Percentiles rank a stretch among this genome's conserved stretches.
phyloP scores from a whole-genome alignment of 495 filamentous ascomycete genomes.

The Hypoxylon cercidicola region DNA sequence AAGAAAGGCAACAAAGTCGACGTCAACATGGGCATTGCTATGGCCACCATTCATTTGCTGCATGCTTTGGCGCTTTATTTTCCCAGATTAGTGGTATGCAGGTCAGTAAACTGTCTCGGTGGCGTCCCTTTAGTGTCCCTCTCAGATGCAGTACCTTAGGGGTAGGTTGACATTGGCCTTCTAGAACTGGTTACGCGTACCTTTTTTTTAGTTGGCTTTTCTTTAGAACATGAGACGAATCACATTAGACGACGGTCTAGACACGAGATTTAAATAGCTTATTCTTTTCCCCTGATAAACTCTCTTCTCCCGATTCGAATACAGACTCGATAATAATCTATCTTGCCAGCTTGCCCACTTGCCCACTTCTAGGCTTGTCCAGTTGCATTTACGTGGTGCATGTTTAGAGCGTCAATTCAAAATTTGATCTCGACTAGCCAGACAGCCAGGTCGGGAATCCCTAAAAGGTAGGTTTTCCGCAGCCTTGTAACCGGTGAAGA shows the following conservation, averaged over 20 bases:
- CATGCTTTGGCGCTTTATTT: constrained; percentile 15
- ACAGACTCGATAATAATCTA: constrained; percentile 5
- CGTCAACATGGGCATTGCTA: constrained; percentile 29
- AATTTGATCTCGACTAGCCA: constrained; percentile 26
- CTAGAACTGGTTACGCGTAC: constrained; percentile 35
- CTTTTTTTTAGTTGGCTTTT: constrained; percentile 23
- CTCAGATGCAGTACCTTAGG: constrained; percentile 16
- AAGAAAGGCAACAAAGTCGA: constrained; percentile 13
- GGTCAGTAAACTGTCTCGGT: constrained; percentile 9
- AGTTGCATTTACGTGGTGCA: neutral
- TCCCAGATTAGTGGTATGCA: constrained; percentile 19
- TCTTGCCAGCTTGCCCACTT: neutral
- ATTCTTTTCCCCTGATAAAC: constrained; percentile 11
- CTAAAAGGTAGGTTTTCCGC: constrained; percentile 28
- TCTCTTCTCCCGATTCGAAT: constrained; percentile 13
- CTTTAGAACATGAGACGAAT: constrained; percentile 24
- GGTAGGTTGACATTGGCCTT: constrained; percentile 19
- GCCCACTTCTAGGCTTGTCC: neutral
- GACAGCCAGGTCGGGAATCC: constrained; percentile 30
- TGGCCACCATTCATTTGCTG: constrained; percentile 10
- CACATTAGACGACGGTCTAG: constrained; percentile 19
- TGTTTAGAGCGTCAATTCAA: constrained; percentile 8
- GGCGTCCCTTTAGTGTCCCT: constrained; percentile 15
- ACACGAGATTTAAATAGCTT: constrained; percentile 32
- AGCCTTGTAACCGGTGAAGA: constrained; percentile 24